Evolutionary conservation across 1,284 basidiomycete genomes (phyloP).

Genomic region (Bondarzewia mesenterica): DNA sequence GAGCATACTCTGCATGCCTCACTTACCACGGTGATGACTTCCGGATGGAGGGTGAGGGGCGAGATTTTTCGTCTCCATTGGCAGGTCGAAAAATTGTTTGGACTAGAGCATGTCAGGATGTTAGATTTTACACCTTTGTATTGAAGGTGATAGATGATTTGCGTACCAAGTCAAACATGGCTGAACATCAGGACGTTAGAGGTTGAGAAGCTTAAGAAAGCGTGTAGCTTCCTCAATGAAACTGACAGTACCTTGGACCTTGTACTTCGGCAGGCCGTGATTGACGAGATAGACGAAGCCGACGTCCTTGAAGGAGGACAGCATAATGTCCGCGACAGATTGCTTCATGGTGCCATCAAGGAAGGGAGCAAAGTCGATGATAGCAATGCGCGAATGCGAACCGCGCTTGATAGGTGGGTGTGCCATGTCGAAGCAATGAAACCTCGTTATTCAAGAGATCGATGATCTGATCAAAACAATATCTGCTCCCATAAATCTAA

Average conservation of each 20-base stretch:
- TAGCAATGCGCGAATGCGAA: background rate
- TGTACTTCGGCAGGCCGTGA: constrained; percentile 30
- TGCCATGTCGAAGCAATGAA: background rate
- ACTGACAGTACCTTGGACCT: constrained; percentile 24
- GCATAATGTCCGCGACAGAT: constrained; percentile 22
- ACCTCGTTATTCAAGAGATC: too few relatives aligned
- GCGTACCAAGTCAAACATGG: constrained; percentile 45
- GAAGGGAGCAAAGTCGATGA: constrained; percentile 24
- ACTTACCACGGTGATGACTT: constrained; percentile 40
- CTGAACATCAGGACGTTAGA: background rate
- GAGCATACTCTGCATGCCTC: background rate
- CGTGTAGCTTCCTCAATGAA: background rate
- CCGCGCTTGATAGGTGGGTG: background rate
- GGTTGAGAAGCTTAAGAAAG: background rate
- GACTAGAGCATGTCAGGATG: constrained; percentile 30
- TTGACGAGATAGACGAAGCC: constrained; percentile 37
- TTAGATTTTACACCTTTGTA: background rate
- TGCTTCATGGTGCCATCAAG: constrained; percentile 20
- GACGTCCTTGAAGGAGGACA: constrained; percentile 25
- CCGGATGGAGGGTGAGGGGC: constrained; percentile 51
- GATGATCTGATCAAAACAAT: too few relatives aligned
- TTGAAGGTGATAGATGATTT: too few relatives aligned
- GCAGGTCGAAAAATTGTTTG: constrained; percentile 42
- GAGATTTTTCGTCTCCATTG: constrained; percentile 41
- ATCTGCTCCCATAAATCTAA: too few relatives aligned